phyloP scores from a whole-genome alignment of 1,139 yeast genomes.

The Sugiyamaella pinicola region DNA sequence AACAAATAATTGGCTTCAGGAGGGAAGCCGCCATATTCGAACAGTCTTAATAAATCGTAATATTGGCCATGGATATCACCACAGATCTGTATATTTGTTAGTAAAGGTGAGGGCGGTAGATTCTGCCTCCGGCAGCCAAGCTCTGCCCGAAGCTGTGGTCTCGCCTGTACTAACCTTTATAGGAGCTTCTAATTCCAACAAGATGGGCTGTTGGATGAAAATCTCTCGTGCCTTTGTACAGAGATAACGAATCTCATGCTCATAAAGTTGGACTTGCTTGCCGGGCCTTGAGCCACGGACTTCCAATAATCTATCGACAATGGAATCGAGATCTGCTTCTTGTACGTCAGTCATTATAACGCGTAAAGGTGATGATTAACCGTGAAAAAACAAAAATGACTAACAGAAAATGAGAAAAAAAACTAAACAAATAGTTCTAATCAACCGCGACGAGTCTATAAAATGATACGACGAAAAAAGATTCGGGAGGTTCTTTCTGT shows the following conservation, averaged over 20 bases:
- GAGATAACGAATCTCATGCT: constrained; percentile 89
- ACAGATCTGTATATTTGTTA: constrained; percentile 46
- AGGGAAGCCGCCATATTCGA: constrained; percentile 98
- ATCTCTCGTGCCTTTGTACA: constrained; percentile 98
- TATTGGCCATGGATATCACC: constrained; percentile 99
- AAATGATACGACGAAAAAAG: not conserved
- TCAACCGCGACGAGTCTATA: not conserved
- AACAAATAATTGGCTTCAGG: constrained; percentile 89
- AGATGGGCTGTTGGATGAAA: constrained; percentile 94
- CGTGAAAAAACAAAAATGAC: no score
- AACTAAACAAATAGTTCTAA: not conserved
- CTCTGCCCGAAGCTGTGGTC: not conserved
- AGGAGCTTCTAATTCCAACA: constrained; percentile 95
- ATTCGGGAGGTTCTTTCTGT: not conserved
- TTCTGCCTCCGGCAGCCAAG: constrained; percentile 3
- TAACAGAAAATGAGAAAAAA: constrained; percentile 2
- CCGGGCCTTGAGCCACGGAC: constrained; percentile 99
- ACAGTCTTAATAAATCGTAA: constrained; percentile 89
- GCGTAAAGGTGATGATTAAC: not conserved
- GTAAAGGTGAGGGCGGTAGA: not conserved
- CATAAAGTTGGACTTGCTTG: constrained; percentile 90
- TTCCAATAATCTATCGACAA: constrained; percentile 93
- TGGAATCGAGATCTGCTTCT: constrained; percentile 95
- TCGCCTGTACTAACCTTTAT: constrained; percentile 63
- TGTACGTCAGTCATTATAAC: constrained; percentile 58